phyloP scores from a whole-genome alignment of 495 filamentous ascomycete species.

The Neurospora sp. region DNA sequence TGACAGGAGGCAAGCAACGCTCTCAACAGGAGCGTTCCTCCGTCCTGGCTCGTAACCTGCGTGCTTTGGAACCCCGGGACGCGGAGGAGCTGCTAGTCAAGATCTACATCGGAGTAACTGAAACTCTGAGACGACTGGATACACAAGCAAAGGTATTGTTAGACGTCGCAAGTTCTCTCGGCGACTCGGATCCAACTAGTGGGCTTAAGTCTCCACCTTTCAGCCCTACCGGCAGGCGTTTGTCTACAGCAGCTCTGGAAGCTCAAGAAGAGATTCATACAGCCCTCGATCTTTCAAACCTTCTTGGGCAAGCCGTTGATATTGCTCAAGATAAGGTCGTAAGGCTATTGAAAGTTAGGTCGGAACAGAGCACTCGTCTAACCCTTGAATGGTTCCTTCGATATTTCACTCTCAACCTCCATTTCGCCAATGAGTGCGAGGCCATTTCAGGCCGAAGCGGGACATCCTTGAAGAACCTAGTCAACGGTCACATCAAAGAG shows the following conservation, averaged over 20 bases:
- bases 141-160: constrained; percentile 93
- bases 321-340: constrained; percentile 86
- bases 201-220: constrained; percentile 38
- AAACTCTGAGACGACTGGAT: constrained; percentile 72
- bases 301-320: constrained; percentile 91
- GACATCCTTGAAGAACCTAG: constrained; percentile 70
- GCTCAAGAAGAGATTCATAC: constrained; percentile 75
- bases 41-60: constrained; percentile 82
- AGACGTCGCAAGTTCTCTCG: constrained; percentile 79
- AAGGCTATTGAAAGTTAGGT: constrained; percentile 83
- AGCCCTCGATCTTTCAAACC: constrained; percentile 81
- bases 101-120: constrained; percentile 79
- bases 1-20: constrained; percentile 54
- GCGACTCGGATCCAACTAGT: constrained; percentile 19
- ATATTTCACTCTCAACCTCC: constrained; percentile 86
- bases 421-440: constrained; percentile 96
- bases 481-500: constrained; percentile 85
- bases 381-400: constrained; percentile 69
- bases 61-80: constrained; percentile 71
- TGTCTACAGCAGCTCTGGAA: constrained; percentile 22
- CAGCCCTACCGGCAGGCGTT: constrained; percentile 33
- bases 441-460: constrained; percentile 86
- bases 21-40: constrained; percentile 84
- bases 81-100: constrained; percentile 76
- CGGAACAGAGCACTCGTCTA: constrained; percentile 68